Evolutionary conservation across 1,139 yeast genomes (phyloP).

Genomic region (Hansenula lynferdii): DNA sequence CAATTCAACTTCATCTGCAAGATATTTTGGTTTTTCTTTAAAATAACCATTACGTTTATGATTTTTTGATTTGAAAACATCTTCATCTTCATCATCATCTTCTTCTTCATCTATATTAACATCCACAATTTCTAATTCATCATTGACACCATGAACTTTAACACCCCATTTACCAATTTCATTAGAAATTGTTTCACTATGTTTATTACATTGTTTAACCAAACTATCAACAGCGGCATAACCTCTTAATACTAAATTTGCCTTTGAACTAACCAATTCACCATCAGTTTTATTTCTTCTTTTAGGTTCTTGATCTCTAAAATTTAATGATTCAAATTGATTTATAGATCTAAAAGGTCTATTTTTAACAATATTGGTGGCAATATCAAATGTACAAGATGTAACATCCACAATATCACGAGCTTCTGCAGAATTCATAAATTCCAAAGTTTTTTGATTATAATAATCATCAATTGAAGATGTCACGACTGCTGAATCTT

Average conservation of each 20-base stretch:
- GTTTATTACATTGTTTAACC: conserved; percentile 75
- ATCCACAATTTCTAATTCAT: conserved; percentile 54
- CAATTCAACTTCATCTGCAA: conserved; percentile 60
- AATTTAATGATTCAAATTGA: conserved; percentile 51
- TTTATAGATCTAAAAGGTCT: conserved; percentile 67
- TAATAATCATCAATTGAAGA: conserved; percentile 38
- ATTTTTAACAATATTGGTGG: conserved; percentile 50
- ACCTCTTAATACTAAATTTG: conserved; percentile 70
- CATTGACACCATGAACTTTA: conserved; percentile 51
- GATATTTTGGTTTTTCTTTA: conserved; percentile 62
- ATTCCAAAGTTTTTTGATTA: conserved; percentile 66
- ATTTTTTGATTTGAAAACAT: conserved; percentile 23
- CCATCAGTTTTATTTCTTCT: conserved; percentile 54
- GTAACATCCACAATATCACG: conserved; percentile 81
- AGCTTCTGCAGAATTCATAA: conserved; percentile 70
- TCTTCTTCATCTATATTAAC: conserved; percentile 35
- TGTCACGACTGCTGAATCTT: conserved; percentile 19
- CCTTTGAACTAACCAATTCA: conserved; percentile 67
- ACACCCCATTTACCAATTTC: conserved; percentile 91
- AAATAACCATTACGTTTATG: conserved; percentile 45
- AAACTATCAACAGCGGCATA: conserved; percentile 92
- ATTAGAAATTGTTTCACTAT: conserved; percentile 63
- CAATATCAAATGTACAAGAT: conserved; percentile 63
- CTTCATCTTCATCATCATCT: conserved; percentile 32
- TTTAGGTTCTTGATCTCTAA: conserved; percentile 28